phyloP scores from a whole-genome alignment of 2,329 filamentous ascomycete genomes.

The Trematosphaeria pertusa region DNA sequence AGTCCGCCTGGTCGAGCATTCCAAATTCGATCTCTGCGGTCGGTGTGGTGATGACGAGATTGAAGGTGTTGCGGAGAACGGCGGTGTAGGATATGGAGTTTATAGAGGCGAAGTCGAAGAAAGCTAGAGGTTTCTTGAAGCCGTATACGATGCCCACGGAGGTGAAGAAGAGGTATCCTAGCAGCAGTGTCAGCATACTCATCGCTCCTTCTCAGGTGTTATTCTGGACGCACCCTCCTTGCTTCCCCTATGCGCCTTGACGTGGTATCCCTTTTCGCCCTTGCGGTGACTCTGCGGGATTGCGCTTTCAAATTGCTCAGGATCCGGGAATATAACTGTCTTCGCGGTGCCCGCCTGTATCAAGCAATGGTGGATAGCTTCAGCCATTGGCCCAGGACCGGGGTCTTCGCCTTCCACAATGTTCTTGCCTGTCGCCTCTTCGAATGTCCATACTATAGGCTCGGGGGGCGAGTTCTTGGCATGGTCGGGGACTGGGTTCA shows the following conservation, averaged over 20 bases:
- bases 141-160: slow-evolving; percentile 67
- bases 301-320: slow-evolving; percentile 66
- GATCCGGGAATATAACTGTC: slow-evolving; percentile 59
- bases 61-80: slow-evolving; percentile 70
- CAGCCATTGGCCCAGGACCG: slow-evolving; percentile 53
- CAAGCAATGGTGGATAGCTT: slow-evolving; percentile 47
- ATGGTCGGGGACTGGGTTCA: slow-evolving; percentile 53
- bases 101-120: slow-evolving; percentile 66
- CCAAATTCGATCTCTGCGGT: slow-evolving; percentile 67
- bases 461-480: slow-evolving; percentile 52
- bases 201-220: no score
- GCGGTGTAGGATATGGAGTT: slow-evolving; percentile 69
- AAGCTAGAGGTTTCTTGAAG: slow-evolving; percentile 70
- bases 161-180: slow-evolving; percentile 69
- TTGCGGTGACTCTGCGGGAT: slow-evolving; percentile 67
- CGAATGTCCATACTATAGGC: slow-evolving; percentile 66
- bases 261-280: slow-evolving; percentile 68
- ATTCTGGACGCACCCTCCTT: slow-evolving; percentile 63
- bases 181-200: slow-evolving; percentile 20
- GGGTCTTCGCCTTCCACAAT: slow-evolving; percentile 53
- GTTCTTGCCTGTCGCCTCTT: slow-evolving; percentile 58
- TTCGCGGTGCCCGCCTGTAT: slow-evolving; percentile 56
- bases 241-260: slow-evolving; percentile 68
- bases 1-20: slow-evolving; percentile 71
- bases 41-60: slow-evolving; percentile 64